Evolutionary conservation across 441 rosid species (phyloP).

Genomic region (Pelargonium citronellum): DNA sequence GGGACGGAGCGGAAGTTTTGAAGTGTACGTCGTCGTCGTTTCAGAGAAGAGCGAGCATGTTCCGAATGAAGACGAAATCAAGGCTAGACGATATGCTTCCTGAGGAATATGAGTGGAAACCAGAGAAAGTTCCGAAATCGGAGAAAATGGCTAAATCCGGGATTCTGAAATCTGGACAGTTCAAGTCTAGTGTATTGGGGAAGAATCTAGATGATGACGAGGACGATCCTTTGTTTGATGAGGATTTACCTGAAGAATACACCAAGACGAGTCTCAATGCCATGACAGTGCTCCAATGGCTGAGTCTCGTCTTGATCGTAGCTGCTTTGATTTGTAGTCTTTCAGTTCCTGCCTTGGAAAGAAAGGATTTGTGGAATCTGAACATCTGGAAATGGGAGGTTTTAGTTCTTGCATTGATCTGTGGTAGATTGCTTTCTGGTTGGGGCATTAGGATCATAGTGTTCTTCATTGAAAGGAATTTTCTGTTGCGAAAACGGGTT

Average conservation of each 20-base stretch:
- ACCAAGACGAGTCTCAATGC: slow-evolving; percentile 13
- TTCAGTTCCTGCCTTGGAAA: slow-evolving; percentile 29
- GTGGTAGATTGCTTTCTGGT: slow-evolving; percentile 47
- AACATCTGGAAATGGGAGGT: slow-evolving; percentile 62
- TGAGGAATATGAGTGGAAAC: background rate
- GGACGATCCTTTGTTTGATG: slow-evolving; percentile 21
- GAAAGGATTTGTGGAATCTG: slow-evolving; percentile 38
- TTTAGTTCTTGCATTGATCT: slow-evolving; percentile 43
- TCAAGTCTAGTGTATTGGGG: background rate
- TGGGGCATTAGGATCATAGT: slow-evolving; percentile 49
- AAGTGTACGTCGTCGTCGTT: background rate
- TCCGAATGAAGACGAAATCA: background rate
- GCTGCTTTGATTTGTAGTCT: slow-evolving; percentile 37
- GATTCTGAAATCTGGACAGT: background rate
- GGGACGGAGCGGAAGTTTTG: background rate
- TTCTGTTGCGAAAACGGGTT: slow-evolving; percentile 44
- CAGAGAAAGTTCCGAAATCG: background rate
- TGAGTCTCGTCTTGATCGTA: slow-evolving; percentile 12
- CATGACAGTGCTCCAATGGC: slow-evolving; percentile 7
- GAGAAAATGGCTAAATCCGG: background rate
- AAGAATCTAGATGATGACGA: slow-evolving; percentile 6
- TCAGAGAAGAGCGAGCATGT: background rate
- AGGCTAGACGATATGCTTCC: background rate
- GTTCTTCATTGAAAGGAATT: slow-evolving; percentile 44
- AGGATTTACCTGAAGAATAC: slow-evolving; percentile 23